Percentiles rank a stretch among this genome's conserved stretches.
phyloP scores from a whole-genome alignment of 2,329 filamentous ascomycete species.

The Chrysosporium queenslandicum region DNA sequence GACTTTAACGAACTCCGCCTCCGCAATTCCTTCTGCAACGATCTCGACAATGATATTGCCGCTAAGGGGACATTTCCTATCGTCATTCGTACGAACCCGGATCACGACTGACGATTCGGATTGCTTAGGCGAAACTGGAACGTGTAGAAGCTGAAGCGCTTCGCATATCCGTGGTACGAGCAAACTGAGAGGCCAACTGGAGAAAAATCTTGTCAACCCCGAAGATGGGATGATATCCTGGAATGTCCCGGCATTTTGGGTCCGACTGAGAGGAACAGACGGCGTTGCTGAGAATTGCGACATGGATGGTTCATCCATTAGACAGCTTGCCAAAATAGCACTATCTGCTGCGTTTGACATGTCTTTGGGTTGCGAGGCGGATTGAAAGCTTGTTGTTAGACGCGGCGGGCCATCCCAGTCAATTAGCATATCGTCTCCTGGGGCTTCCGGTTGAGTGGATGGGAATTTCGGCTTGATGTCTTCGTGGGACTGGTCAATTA shows the following conservation, averaged over 20 bases:
- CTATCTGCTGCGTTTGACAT: constrained; percentile 26
- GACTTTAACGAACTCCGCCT: constrained; percentile 84
- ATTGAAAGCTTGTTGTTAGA: constrained; percentile 40
- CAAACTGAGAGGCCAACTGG: constrained; percentile 61
- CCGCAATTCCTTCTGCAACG: constrained; percentile 53
- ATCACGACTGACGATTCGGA: constrained; percentile 49
- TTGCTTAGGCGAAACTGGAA: constrained; percentile 49
- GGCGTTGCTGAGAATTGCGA: constrained; percentile 74
- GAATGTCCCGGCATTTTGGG: constrained; percentile 80
- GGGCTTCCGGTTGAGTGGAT: constrained; percentile 76
- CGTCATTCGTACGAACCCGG: constrained; percentile 60
- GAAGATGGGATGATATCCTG: constrained; percentile 82
- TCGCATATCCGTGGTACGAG: constrained; percentile 71
- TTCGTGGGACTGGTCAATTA: constrained; percentile 47
- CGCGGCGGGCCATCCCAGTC: constrained; percentile 74
- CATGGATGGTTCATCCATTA: constrained; percentile 75
- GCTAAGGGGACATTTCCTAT: constrained; percentile 38
- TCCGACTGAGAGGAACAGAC: constrained; percentile 69
- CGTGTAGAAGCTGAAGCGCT: constrained; percentile 73
- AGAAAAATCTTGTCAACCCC: constrained; percentile 85
- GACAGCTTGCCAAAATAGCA: constrained; percentile 47
- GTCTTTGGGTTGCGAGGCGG: constrained; percentile 40
- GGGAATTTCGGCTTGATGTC: constrained; percentile 48
- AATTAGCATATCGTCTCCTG: constrained; percentile 63
- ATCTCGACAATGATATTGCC: constrained; percentile 38